phyloP scores from a whole-genome alignment of 345 rosid genomes.

The Boechera retrofracta region DNA sequence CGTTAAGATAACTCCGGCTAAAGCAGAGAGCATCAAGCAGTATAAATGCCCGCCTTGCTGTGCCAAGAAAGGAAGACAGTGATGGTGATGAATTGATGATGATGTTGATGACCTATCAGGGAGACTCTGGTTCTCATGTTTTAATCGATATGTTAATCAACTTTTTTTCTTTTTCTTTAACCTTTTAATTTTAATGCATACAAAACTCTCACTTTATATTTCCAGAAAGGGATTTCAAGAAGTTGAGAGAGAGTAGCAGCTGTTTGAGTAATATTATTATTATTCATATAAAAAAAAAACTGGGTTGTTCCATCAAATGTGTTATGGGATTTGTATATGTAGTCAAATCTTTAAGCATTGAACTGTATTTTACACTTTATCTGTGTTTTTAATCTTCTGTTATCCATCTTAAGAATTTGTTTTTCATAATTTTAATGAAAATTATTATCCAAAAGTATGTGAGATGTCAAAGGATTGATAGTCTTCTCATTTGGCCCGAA shows the following conservation, averaged over 20 bases:
- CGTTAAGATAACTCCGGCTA: conserved; percentile 83
- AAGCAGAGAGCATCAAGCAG: conserved; percentile 84
- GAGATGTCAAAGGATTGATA: neutral
- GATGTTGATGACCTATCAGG: conserved; percentile 5
- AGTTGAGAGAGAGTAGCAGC: conserved; percentile 42
- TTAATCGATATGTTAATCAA: conserved; percentile 38
- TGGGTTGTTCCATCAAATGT: conserved; percentile 30
- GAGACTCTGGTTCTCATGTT: conserved; percentile 40
- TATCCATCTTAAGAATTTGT: neutral
- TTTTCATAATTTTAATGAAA: neutral
- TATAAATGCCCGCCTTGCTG: conserved; percentile 91
- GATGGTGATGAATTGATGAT: conserved; percentile 34
- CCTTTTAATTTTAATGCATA: conserved; percentile 40
- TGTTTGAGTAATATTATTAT: conserved; percentile 35
- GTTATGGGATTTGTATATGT: conserved; percentile 35
- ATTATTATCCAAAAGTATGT: neutral
- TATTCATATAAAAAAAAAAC: conserved; percentile 33
- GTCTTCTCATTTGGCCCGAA: neutral
- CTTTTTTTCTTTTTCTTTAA: conserved; percentile 7
- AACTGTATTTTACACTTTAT: conserved; percentile 20
- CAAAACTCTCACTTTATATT: conserved; percentile 41
- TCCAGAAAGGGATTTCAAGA: conserved; percentile 40
- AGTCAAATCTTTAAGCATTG: conserved; percentile 33
- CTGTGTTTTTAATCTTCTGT: neutral
- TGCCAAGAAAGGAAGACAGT: conserved; percentile 69